Evolutionary conservation across 805 yeast species (phyloP), one percentile per base, ranked within the genome.

Genomic region (Phaffomyces opuntiae): DNA sequence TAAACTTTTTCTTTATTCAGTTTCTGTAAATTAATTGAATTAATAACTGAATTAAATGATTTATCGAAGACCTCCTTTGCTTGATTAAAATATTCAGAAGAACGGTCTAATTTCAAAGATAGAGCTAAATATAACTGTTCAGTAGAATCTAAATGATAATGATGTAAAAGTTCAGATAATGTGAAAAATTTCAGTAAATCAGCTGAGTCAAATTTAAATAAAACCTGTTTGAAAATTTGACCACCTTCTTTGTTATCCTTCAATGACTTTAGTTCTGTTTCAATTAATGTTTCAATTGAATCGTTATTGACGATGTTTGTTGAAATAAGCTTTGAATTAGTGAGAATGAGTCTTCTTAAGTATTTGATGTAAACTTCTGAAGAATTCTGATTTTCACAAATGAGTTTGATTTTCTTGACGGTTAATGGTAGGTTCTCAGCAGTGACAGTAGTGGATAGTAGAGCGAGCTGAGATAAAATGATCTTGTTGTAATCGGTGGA

Each of bases 401-500:
- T 70, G 52, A 65, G 67, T 46, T 70, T 67, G 56, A 80, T 77
- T 56, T 80, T 77, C 36, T 58, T 53, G 41, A 61, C 56, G 26
- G 72, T 65, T 19, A 63, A 49, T 24, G 62, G 64, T 56, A 72
- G 68, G 60, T 72, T 73, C 21, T 63, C 61, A 24, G 62, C 62
- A 31, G 67, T 60, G 49, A 73, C 62, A 21, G 76, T 70, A 35
- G 75, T 65, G 42, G 74, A 64, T 41, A 80, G 63, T 41, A 81
- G 67, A 17, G 76, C 68, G 37, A 82, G 57, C 61, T 82, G 87
- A 33, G 79, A 73, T 47, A 72, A 57, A 39, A 73, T 62, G 43
- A 76, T 74, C 56, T 55, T 58, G 31, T 44, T 48, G 45, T 50
- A 46, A 39, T 38, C 21, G 24, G 21, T 35, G 13, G 37, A 17